Evolutionary conservation across 768 basidiomycete genomes (phyloP).

Genomic region (Mycena alexandri): DNA sequence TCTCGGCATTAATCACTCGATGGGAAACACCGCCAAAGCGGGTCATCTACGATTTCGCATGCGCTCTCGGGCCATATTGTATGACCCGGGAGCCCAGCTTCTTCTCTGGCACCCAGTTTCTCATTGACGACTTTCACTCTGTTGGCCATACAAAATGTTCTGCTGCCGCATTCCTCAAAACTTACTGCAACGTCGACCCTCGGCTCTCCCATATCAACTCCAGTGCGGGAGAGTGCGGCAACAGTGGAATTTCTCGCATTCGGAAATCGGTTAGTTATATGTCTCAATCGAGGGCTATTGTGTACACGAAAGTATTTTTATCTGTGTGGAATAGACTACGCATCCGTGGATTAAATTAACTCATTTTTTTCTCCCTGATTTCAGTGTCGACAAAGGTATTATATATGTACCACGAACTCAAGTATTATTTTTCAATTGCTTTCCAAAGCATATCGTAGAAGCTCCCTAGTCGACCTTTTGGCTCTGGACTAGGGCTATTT

Average conservation of each 20-base stretch:
- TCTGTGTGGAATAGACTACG: too few relatives aligned
- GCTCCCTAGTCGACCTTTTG: too few relatives aligned
- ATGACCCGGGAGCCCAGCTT: conserved; percentile 42
- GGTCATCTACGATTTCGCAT: too few relatives aligned
- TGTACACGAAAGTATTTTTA: too few relatives aligned
- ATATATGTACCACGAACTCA: too few relatives aligned
- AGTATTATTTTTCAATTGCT: too few relatives aligned
- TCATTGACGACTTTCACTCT: conserved; percentile 52
- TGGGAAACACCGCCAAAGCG: conserved; percentile 46
- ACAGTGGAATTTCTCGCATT: conserved; percentile 28
- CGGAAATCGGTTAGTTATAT: conserved; percentile 27
- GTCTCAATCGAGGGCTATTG: too few relatives aligned
- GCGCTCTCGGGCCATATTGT: conserved; percentile 46
- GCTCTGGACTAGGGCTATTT: too few relatives aligned
- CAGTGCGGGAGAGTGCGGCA: conserved; percentile 53
- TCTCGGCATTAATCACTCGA: conserved; percentile 41
- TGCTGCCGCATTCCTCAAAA: conserved; percentile 45
- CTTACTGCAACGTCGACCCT: conserved; percentile 45
- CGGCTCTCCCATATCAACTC: conserved; percentile 45
- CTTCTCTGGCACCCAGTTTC: conserved; percentile 49
- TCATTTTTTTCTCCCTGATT: too few relatives aligned
- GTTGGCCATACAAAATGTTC: conserved; percentile 50
- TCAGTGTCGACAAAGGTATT: too few relatives aligned
- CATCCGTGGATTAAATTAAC: too few relatives aligned
- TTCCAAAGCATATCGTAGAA: too few relatives aligned